Base-by-base conservation (phyloP, 2,329 filamentous ascomycete species). In the Aspergillus ochraceoroseus region DNA sequence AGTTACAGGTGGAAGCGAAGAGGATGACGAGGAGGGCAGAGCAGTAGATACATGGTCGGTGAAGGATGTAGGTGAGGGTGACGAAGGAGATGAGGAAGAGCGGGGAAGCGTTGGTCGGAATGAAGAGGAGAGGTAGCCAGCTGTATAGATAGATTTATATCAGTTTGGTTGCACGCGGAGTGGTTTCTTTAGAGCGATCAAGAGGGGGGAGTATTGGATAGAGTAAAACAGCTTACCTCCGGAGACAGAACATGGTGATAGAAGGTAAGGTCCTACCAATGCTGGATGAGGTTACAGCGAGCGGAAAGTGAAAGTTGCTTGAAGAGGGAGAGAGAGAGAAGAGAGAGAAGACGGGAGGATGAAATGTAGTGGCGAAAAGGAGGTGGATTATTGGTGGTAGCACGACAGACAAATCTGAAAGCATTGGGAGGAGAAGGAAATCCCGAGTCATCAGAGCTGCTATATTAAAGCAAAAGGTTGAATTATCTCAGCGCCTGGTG, bases 11-110 rank as follows among this genome's bases (percentile, higher is more conserved):
- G 17, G 88, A 94, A 52, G 89, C 77, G 72, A 95, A 94, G 54
- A 98, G 87, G 55, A 96, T 88, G 51, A 95, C 77, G 33, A 98
- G 86, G 38, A 98, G 83, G 47, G 95, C 82, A 46, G 88, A 95
- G 77, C 92, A 98, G 76, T 98, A 98, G 55, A 95, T 83, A 72
- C 92, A 98, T 38, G 92, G 92, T 40, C 90, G 83, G 70, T 95
- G 94, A 57, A 98, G 82, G 68, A 94, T 86, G 74, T 95, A 96
- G 51, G 89, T 95, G 65, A 89, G 87, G 51, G 87, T 76, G 71
- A 98, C 83, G 74, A 92, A 87, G 68, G 87, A 78, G 69, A 90
- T 79, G 63, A 92, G 86, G 71, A 90, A 89, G 58, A 85, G 77
- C 17, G 86, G 86, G 43, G 85, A 88, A 54, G 86, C 84, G 64